phyloP scores from a whole-genome alignment of 2,329 filamentous ascomycete genomes.

The Pseudocercospora macadamiae region DNA sequence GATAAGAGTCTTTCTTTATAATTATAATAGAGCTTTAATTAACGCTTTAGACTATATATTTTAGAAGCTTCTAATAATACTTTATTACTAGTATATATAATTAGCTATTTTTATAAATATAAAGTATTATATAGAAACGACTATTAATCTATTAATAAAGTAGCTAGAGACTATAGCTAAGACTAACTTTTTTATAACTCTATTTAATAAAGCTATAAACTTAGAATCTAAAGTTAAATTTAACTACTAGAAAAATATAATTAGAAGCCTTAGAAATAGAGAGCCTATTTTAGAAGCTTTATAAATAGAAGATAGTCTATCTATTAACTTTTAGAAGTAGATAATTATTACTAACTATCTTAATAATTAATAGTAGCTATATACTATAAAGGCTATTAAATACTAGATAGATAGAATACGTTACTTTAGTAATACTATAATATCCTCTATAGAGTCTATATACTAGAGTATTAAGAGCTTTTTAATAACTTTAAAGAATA shows the following conservation, averaged over 20 bases:
- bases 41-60: background rate
- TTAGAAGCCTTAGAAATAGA: background rate
- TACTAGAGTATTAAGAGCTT: background rate
- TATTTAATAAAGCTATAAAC: background rate
- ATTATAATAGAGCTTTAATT: background rate
- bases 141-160: background rate
- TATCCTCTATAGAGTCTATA: background rate
- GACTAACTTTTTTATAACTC: no score
- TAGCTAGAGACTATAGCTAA: background rate
- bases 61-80: background rate
- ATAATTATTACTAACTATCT: no score
- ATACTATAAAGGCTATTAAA: background rate
- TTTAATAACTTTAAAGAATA: background rate
- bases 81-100: background rate
- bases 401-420: no score
- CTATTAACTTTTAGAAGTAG: no score
- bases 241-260: background rate
- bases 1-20: background rate
- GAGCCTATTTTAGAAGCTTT: background rate
- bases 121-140: background rate
- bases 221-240: background rate
- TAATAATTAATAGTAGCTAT: no score
- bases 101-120: background rate
- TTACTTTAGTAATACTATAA: background rate
- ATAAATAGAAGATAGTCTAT: background rate